Conservation (phyloP, 2,329 filamentous ascomycete species). For the Thielaviopsis ethacetica region DNA sequence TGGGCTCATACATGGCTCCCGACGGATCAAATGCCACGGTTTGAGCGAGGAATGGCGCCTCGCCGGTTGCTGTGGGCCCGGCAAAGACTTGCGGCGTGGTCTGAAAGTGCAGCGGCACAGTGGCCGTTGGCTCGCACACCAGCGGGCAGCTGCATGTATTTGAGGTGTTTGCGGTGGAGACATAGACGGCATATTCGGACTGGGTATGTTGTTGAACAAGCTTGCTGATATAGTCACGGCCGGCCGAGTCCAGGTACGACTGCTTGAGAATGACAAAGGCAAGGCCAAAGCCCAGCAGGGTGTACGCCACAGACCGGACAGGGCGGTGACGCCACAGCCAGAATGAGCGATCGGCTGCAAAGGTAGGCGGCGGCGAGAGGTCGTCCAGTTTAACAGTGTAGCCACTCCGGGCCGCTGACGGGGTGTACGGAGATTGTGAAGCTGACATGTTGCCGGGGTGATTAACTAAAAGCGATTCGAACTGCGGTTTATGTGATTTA, state of each 20-base stretch:
- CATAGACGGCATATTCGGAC: neutral
- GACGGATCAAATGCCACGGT: slow-evolving; percentile 51
- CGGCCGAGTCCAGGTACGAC: slow-evolving; percentile 13
- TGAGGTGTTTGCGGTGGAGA: slow-evolving; percentile 13
- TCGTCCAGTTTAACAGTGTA: slow-evolving; percentile 1
- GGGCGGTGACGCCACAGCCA: slow-evolving; percentile 7
- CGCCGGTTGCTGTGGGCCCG: slow-evolving; percentile 55
- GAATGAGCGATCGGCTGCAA: neutral
- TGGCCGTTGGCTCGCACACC: slow-evolving; percentile 12
- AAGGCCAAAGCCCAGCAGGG: slow-evolving; percentile 20
- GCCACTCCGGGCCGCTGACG: neutral
- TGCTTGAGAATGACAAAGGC: slow-evolving; percentile 23
- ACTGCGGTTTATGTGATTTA: no score
- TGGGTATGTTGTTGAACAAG: slow-evolving; percentile 4
- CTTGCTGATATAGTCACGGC: slow-evolving; percentile 10
- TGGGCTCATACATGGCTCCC: slow-evolving; percentile 44
- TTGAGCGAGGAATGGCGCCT: slow-evolving; percentile 53
- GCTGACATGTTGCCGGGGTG: neutral
- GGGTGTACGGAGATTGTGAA: neutral
- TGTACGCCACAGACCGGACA: slow-evolving; percentile 10
- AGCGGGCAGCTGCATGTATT: slow-evolving; percentile 19
- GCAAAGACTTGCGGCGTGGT: slow-evolving; percentile 42
- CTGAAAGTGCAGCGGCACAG: slow-evolving; percentile 47
- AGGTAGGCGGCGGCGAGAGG: neutral
- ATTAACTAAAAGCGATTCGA: no score